Evolutionary conservation across 2,329 filamentous ascomycete species (phyloP).

Genomic region (Alternaria infectoria): DNA sequence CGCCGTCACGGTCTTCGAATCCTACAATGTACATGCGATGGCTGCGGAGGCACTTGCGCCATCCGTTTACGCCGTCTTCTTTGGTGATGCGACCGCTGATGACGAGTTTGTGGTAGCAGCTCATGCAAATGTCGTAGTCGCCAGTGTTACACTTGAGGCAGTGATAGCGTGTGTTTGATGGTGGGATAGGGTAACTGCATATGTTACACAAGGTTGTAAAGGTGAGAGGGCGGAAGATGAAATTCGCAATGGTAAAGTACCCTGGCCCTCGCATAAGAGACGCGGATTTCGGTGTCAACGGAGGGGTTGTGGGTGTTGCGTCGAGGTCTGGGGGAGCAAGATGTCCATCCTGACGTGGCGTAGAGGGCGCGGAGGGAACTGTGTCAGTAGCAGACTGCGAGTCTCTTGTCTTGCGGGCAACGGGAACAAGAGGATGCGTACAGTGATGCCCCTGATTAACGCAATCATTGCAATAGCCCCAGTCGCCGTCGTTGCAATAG

Average conservation of each 20-base stretch:
- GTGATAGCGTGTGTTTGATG: conserved; percentile 75
- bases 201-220: conserved; percentile 81
- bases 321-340: conserved; percentile 36
- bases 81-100: conserved; percentile 68
- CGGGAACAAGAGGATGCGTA: conserved; percentile 78
- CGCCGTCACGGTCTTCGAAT: conserved; percentile 72
- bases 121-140: conserved; percentile 85
- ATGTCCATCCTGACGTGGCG: conserved; percentile 24
- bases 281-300: conserved; percentile 50
- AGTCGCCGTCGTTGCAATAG: conserved; percentile 87
- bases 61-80: conserved; percentile 80
- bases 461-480: conserved; percentile 90
- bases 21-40: conserved; percentile 85
- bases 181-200: conserved; percentile 74
- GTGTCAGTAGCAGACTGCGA: conserved; percentile 5
- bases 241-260: conserved; percentile 42
- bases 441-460: conserved; percentile 84
- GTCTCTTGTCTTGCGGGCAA: conserved; percentile 64
- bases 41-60: conserved; percentile 79
- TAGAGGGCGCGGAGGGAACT: conserved; percentile 19
- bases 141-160: conserved; percentile 78
- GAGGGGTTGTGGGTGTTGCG: conserved; percentile 41
- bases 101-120: conserved; percentile 76
- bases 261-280: conserved; percentile 49
- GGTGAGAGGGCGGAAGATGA: conserved; percentile 68